Conservation (phyloP, 2,329 filamentous ascomycete species). For the Aureobasidium sp. region DNA sequence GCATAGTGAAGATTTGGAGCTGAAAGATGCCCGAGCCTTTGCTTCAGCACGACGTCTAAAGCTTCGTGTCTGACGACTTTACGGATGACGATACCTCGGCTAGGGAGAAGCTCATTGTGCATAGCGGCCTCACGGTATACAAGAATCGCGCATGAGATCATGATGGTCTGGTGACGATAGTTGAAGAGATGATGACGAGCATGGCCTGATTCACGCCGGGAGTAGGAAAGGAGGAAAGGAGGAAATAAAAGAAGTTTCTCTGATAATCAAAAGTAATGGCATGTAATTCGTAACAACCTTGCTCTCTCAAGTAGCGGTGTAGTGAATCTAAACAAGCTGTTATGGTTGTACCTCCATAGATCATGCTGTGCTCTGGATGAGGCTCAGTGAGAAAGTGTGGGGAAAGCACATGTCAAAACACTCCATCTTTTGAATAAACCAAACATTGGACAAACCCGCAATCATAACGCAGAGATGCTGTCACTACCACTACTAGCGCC, state of each 20-base stretch:
- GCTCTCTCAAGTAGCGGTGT: neutral
- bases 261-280: slow-evolving; percentile 8
- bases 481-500: slow-evolving; percentile 62
- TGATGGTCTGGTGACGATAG: neutral
- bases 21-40: slow-evolving; percentile 2
- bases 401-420: slow-evolving; percentile 10
- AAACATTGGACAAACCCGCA: neutral
- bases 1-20: neutral
- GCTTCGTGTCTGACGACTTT: neutral
- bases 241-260: neutral
- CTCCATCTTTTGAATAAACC: neutral
- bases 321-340: neutral
- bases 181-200: neutral
- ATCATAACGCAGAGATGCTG: slow-evolving; percentile 15
- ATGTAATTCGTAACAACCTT: neutral
- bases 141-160: neutral
- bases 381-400: neutral
- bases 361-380: neutral
- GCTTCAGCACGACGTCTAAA: neutral
- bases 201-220: neutral
- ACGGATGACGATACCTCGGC: neutral
- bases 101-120: neutral
- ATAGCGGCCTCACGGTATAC: neutral
- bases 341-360: neutral
- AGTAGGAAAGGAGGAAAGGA: neutral